Percentiles rank a stretch among this genome's conserved stretches.
Conservation (phyloP, 225 moss, liverwort and hornwort species). For the Antitrichia curtipendula region DNA sequence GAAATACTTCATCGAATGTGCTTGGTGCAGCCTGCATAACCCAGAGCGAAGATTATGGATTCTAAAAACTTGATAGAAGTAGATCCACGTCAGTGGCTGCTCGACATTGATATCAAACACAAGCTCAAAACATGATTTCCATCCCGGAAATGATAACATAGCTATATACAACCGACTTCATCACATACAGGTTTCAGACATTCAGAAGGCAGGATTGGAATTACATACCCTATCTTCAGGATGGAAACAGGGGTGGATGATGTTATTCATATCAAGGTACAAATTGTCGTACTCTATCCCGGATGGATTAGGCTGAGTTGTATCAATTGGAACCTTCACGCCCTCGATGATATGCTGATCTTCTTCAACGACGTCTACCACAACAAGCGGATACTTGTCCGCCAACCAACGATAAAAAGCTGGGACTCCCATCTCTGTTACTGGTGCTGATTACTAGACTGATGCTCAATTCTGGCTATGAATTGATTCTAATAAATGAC, state of each 20-base stretch:
- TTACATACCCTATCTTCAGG: slow-evolving; percentile 29
- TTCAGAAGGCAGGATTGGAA: background rate
- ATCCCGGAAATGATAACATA: background rate
- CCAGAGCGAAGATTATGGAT: background rate
- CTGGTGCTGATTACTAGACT: background rate
- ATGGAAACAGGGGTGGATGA: slow-evolving; percentile 65
- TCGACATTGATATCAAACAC: background rate
- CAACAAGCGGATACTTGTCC: slow-evolving; percentile 56
- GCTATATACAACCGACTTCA: background rate
- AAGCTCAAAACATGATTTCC: background rate
- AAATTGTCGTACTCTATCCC: slow-evolving; percentile 52
- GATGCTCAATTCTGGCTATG: background rate
- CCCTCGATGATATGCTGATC: slow-evolving; percentile 40
- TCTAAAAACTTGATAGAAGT: background rate
- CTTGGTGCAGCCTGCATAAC: slow-evolving; percentile 75
- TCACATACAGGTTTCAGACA: background rate
- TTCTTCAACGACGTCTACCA: slow-evolving; percentile 45
- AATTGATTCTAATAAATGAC: background rate
- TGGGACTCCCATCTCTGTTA: slow-evolving; percentile 43
- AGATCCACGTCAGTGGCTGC: background rate
- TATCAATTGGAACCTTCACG: slow-evolving; percentile 41
- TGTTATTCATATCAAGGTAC: slow-evolving; percentile 58
- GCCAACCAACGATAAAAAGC: slow-evolving; percentile 66
- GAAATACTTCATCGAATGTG: slow-evolving; percentile 80
- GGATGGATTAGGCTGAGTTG: slow-evolving; percentile 33